A percentile compares a stretch with the other conserved stretches of the same genome.
These are phyloP conservation scores for Ulota crispa DNA, from an alignment of 225 moss, liverwort and hornwort genomes.

Conservation along the genomic window DNA sequence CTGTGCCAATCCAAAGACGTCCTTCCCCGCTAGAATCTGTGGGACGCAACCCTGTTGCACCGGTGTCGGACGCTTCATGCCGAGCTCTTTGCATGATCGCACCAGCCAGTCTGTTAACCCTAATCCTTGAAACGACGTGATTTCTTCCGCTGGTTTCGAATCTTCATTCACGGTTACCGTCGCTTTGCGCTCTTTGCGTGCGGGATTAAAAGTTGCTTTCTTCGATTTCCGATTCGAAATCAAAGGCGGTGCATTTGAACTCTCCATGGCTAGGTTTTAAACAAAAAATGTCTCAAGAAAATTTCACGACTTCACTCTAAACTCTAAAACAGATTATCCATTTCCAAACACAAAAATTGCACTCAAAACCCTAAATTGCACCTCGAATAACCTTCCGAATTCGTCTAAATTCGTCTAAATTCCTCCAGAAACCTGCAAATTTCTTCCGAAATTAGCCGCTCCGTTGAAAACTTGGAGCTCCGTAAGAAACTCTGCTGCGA, in stretches of 20 bases:
- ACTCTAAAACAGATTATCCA: background rate
- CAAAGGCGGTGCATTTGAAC: slow-evolving; percentile 35
- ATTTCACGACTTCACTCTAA: background rate
- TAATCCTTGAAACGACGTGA: slow-evolving; percentile 38
- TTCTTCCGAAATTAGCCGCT: background rate
- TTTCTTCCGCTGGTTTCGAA: slow-evolving; percentile 21
- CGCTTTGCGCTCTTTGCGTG: background rate
- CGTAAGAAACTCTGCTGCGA: too few species aligned
- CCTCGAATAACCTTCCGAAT: background rate
- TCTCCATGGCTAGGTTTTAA: slow-evolving; percentile 20
- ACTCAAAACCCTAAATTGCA: background rate
- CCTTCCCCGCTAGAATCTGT: slow-evolving; percentile 75
- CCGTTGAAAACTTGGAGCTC: too few species aligned
- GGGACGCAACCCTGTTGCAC: slow-evolving; percentile 90
- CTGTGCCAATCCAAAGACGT: slow-evolving; percentile 85
- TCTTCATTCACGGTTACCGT: background rate
- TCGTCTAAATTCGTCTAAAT: background rate
- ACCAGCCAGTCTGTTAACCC: slow-evolving; percentile 53
- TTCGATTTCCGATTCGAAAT: slow-evolving; percentile 27
- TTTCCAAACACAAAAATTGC: background rate
- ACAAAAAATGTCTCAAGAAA: accelerated
- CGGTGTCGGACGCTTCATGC: slow-evolving; percentile 77
- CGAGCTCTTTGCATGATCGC: slow-evolving; percentile 72
- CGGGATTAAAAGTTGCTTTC: background rate
- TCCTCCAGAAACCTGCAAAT: too few species aligned